Conservation (phyloP, 495 filamentous ascomycete species). For the Thermochaetoides thermophila region DNA sequence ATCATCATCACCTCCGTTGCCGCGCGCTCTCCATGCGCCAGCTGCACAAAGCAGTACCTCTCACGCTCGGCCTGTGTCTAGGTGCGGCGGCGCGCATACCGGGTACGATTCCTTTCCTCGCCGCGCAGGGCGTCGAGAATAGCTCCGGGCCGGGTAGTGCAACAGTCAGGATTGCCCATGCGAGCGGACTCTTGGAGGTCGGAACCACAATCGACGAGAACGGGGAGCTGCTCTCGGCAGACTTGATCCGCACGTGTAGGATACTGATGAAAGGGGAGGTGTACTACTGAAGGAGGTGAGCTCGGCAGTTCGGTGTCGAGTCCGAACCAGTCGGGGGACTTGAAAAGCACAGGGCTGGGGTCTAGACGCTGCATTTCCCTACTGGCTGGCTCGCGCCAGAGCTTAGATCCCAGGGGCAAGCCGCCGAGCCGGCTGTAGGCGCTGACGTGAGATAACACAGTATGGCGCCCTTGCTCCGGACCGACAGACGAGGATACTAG, state of each 20-base stretch:
- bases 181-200: conserved; percentile 45
- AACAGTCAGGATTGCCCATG: conserved; percentile 42
- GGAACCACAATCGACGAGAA: conserved; percentile 27
- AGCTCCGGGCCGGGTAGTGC: conserved; percentile 9
- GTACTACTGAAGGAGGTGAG: conserved; percentile 32
- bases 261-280: conserved; percentile 42
- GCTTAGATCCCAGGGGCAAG: too few relatives aligned
- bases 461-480: too few relatives aligned
- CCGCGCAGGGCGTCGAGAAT: conserved; percentile 6
- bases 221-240: conserved; percentile 29
- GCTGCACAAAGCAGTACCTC: conserved; percentile 49
- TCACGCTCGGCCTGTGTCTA: conserved; percentile 45
- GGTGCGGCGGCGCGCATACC: conserved; percentile 40
- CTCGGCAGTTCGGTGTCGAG: too few relatives aligned
- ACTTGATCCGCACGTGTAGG: conserved; percentile 38
- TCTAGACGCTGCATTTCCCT: too few relatives aligned
- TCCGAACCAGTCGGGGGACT: too few relatives aligned
- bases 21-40: conserved; percentile 37
- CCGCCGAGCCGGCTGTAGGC: too few relatives aligned
- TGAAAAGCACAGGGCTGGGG: too few relatives aligned
- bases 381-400: too few relatives aligned
- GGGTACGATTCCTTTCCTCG: conserved; percentile 30
- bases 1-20: conserved; percentile 28
- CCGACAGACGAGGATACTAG: too few relatives aligned
- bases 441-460: too few relatives aligned